Evolutionary conservation across 352 stramenopile species (phyloP).

Genomic region (Elongisporangium undulatum): DNA sequence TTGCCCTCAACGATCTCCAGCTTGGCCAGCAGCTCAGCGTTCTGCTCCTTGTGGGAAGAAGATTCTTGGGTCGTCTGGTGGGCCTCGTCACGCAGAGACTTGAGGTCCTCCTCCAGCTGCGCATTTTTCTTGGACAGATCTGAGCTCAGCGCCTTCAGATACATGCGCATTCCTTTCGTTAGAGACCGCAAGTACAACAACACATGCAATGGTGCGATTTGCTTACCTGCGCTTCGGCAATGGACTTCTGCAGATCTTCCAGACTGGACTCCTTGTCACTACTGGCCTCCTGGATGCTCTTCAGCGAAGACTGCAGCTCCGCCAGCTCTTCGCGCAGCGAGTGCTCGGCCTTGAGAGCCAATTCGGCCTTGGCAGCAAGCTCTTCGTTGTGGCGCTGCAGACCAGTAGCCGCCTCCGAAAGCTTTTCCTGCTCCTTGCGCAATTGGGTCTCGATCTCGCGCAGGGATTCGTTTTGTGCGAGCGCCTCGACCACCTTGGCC

Average conservation of each 20-base stretch:
- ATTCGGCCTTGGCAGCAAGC: conserved; percentile 9
- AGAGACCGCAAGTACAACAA: not conserved
- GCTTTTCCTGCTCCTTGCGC: conserved; percentile 5
- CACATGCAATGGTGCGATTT: not conserved
- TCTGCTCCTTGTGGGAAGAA: conserved; percentile 24
- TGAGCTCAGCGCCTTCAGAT: conserved; percentile 27
- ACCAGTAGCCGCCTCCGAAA: conserved; percentile 15
- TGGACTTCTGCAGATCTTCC: conserved; percentile 47
- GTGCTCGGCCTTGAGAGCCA: conserved; percentile 7
- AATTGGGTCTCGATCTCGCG: conserved; percentile 1
- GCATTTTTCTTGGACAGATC: conserved; percentile 40
- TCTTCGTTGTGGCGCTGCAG: conserved; percentile 2
- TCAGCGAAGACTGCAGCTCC: conserved; percentile 23
- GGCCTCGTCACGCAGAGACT: conserved; percentile 30
- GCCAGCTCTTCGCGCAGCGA: conserved; percentile 13
- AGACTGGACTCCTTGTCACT: conserved; percentile 43
- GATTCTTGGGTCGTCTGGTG: conserved; percentile 32
- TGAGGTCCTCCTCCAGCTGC: conserved; percentile 33
- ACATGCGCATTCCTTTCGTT: not conserved
- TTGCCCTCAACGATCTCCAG: conserved; percentile 17
- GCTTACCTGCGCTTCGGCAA: conserved; percentile 35
- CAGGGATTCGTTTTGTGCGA: conserved; percentile 8
- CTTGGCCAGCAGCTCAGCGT: conserved; percentile 19
- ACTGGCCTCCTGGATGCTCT: conserved; percentile 28
- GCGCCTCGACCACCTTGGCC: conserved; percentile 10